These are phyloP conservation scores for Phtheirospermum japonicum DNA, from an alignment of 257 asterid species.

Conservation along the genomic window DNA sequence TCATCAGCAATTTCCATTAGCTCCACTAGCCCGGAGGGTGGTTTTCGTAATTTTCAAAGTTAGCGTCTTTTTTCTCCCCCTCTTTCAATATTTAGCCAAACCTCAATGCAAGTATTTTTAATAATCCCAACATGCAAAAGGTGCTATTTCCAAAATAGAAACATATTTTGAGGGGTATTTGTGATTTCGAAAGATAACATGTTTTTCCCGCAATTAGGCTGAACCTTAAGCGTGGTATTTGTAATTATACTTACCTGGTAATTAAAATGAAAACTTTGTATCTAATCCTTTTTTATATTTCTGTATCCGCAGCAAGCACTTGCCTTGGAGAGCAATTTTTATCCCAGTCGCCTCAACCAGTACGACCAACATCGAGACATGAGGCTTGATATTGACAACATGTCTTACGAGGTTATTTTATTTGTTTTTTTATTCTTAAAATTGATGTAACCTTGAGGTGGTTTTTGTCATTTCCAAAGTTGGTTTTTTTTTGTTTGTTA, in stretches of 20 bases:
- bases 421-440: background rate
- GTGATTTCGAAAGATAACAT: background rate
- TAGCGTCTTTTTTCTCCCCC: too few relatives aligned
- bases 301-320: slow-evolving; percentile 56
- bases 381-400: slow-evolving; percentile 91
- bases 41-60: too few relatives aligned
- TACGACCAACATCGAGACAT: slow-evolving; percentile 82
- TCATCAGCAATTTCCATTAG: too few relatives aligned
- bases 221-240: background rate
- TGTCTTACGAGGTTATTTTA: slow-evolving; percentile 85
- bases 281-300: slow-evolving; percentile 21
- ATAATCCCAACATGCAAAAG: too few relatives aligned
- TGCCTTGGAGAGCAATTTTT: slow-evolving; percentile 58
- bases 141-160: background rate
- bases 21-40: too few relatives aligned
- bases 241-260: background rate
- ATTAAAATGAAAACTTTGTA: background rate
- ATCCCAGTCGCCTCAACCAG: slow-evolving; percentile 56
- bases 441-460: too few relatives aligned
- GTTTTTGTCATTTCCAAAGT: too few relatives aligned
- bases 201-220: background rate
- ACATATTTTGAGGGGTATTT: background rate
- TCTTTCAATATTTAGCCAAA: too few relatives aligned
- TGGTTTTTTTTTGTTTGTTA: background rate
- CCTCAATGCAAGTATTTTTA: too few relatives aligned